Conservation (phyloP, 176 grass and related monocot genomes). For the Avena atlantica region DNA sequence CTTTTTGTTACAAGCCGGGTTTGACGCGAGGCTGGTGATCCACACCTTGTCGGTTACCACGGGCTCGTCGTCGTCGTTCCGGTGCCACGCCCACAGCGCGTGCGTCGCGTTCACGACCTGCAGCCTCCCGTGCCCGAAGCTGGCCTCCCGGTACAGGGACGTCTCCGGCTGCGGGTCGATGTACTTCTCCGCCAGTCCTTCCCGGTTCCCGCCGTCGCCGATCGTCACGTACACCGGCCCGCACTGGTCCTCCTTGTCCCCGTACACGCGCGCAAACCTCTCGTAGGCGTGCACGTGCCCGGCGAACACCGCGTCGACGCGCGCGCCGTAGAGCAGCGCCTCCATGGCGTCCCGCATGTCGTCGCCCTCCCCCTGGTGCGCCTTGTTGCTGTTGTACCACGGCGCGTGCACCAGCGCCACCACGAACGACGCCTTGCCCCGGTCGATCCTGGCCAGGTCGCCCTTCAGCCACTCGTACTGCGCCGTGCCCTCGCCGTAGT, state of each 20-base stretch:
- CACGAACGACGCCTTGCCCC: constrained; percentile 17
- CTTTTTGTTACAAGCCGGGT: neutral
- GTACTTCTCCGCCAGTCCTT: constrained; percentile 21
- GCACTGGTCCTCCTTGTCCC: neutral
- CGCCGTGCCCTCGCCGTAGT: constrained; percentile 4
- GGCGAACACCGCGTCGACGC: constrained; percentile 23
- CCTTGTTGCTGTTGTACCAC: constrained; percentile 70
- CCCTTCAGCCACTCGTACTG: neutral
- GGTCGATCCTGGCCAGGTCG: constrained; percentile 10
- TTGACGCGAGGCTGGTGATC: constrained; percentile 16
- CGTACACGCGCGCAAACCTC: constrained; percentile 43
- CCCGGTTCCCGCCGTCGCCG: constrained; percentile 28
- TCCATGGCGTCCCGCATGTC: constrained; percentile 34
- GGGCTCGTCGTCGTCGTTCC: constrained; percentile 17
- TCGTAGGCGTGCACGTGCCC: constrained; percentile 23
- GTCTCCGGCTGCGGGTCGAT: constrained; percentile 16
- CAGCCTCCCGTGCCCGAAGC: constrained; percentile 18
- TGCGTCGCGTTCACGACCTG: constrained; percentile 19
- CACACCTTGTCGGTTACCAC: neutral
- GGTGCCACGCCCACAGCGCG: constrained; percentile 21
- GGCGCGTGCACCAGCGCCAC: constrained; percentile 62
- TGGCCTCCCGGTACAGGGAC: constrained; percentile 13
- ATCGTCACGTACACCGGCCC: constrained; percentile 26
- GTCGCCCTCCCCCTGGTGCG: constrained; percentile 66
- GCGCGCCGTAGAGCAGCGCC: neutral